Evolutionary conservation across 116 monocot species (phyloP), one percentile per base, ranked within the genome.

Genomic region (Iris pallida): DNA sequence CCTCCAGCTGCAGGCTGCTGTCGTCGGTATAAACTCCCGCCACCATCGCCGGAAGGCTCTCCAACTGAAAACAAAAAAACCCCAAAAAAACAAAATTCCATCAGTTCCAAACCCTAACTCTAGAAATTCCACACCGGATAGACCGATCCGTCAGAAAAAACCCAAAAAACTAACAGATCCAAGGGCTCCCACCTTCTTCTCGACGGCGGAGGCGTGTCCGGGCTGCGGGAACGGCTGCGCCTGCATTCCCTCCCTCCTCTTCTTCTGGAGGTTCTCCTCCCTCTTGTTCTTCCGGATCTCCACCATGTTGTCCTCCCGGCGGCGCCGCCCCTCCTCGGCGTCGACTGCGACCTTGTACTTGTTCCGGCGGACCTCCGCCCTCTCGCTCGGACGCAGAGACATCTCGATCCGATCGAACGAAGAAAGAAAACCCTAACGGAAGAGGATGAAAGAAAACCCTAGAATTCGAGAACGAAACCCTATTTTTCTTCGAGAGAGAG

Each of bases 231-330:
- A 65, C 20, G 69, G 68, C 65, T 77, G 80, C 16, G 72, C 57
- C 59, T 69, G 75, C 85, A 82, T 80, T 5, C 82, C 85, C 66
- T 85, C 87, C 8, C 88, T 66, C 46, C 91, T 77, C 85, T 88
- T 92, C 73, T 88, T 88, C 71, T 66, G 80, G 20, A 92, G 80
- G 56, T 79, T 83, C 68, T 88, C 85, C 73, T 88, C 91, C 16
- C 91, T 69, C 64, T 68, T 75, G 71, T 18, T 85, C 78, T 92
- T 92, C 30, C 91, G 82, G 84, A 92, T 88, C 82, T 83, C 88
- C 45, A 92, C 88, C 73, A 85, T 78, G 82, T 83, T 82, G 49
- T 84, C 83, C 73, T 85, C 91, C 44, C 91, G 69, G 66, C 88
- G 75, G 20, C 88, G 78, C 40, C 88, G 82, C 5, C 88, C 88